Evolutionary conservation across 2,329 filamentous ascomycete species (phyloP).

Genomic region (Diaporthe batatas): DNA sequence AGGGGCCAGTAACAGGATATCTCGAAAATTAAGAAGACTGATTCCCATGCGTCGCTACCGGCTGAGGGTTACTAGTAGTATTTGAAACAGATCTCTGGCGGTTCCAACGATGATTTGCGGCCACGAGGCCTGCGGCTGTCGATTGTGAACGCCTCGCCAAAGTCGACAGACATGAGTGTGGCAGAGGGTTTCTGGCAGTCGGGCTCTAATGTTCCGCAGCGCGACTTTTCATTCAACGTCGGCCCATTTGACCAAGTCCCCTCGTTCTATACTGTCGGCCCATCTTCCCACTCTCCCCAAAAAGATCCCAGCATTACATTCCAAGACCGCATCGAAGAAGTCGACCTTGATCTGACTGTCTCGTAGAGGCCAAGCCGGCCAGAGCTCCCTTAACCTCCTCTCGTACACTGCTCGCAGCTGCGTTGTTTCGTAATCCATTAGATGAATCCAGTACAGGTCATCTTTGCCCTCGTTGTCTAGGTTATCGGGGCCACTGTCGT

Average conservation of each 20-base stretch:
- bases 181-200: no score
- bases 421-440: conserved; percentile 57
- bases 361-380: conserved; percentile 51
- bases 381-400: conserved; percentile 49
- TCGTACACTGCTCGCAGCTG: conserved; percentile 52
- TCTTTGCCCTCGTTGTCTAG: conserved; percentile 56
- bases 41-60: no score
- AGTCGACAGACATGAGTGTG: no score
- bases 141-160: no score
- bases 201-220: no score
- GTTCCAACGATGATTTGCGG: no score
- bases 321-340: conserved; percentile 48
- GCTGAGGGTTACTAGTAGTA: no score
- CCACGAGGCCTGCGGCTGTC: no score
- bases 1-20: no score
- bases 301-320: conserved; percentile 45
- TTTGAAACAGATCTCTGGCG: no score
- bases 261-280: conserved; percentile 45
- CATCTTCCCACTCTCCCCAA: conserved; percentile 45
- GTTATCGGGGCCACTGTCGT: conserved; percentile 32
- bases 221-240: not conserved
- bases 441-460: conserved; percentile 56
- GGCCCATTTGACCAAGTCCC: conserved; percentile 37
- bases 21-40: no score
- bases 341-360: conserved; percentile 49